Base-by-base conservation (phyloP, 495 filamentous ascomycete genomes). In the Lichenothelia convexa region DNA sequence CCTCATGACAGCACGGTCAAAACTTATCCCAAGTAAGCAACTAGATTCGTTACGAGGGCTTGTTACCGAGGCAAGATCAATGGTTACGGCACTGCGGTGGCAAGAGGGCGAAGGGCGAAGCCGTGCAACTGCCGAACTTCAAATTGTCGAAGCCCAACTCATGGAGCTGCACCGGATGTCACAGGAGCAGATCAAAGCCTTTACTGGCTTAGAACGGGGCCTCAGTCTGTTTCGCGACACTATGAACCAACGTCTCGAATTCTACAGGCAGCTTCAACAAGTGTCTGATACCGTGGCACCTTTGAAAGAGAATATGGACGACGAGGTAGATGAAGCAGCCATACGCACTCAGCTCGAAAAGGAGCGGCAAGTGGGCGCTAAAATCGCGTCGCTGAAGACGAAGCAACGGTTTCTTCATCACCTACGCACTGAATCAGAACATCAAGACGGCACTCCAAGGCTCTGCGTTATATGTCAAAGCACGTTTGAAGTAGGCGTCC, bases 211-310 rank as follows among this genome's bases (percentile, higher is more conserved):
- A 32, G 49, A 79, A 36, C 78, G 66, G 46, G 87, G 93, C 46
- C 49, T 84, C 3, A 74, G 86, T 23, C 52, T 73, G 23, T 89
- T 93, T 48, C 74, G 70, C 19, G 66, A 69, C 22, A 70, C 77
- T 0, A 78, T 82, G 66, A 93, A 93, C 46, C 63, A 72, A 32
- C 71, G 87, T 9, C 57, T 92, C 4, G 82, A 87, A 26, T 94
- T 78, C 42, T 93, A 93, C 53, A 71, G 77, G 0, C 87, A 93
- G 45, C 59, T 97, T 15, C 87, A 94, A 49, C 65, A 70, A 13
- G 71, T 94, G 22, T 94, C 87, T 0, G 85, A 93, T 54, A 83
- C 67, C 17, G 81, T 93, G 0, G 69, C 66, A 6, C 76, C 78
- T 5, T 77, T 77, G 30, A 73, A 81, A 42, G 64, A 70, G 27